These are phyloP conservation scores for Aspergillus heteromorphus DNA, from an alignment of 495 filamentous ascomycete genomes.

Conservation along the genomic window DNA sequence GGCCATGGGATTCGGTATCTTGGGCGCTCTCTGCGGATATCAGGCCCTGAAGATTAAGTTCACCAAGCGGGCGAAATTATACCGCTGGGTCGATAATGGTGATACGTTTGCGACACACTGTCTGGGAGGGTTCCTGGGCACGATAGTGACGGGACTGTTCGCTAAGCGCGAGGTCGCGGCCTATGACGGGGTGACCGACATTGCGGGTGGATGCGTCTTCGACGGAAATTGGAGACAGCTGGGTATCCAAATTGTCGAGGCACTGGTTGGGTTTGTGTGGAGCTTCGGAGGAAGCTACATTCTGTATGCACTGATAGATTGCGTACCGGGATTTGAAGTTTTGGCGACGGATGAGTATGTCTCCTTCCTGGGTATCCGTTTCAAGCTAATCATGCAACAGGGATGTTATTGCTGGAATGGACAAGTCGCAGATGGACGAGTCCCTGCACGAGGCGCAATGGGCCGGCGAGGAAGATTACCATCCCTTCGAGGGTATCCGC, in stretches of 20 bases:
- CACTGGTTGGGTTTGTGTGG: constrained; percentile 35
- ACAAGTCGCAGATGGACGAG: constrained; percentile 45
- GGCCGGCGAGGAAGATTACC: constrained; percentile 39
- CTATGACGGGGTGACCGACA: constrained; percentile 35
- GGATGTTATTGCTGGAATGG: constrained; percentile 41
- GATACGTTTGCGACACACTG: constrained; percentile 45
- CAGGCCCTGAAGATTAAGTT: constrained; percentile 46
- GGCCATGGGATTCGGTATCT: constrained; percentile 40
- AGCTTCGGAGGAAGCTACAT: constrained; percentile 27
- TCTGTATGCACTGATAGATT: constrained; percentile 26
- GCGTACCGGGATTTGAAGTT: constrained; percentile 30
- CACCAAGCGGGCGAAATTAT: constrained; percentile 29
- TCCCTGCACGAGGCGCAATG: constrained; percentile 35
- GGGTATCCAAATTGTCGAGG: constrained; percentile 45
- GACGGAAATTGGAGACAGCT: constrained; percentile 51
- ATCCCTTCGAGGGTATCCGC: constrained; percentile 27
- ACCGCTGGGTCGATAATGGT: constrained; percentile 41
- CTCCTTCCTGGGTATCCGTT: neutral
- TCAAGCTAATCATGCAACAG: constrained; percentile 15
- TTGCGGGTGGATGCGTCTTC: constrained; percentile 35
- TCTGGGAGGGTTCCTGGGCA: constrained; percentile 36
- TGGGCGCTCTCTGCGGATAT: constrained; percentile 36
- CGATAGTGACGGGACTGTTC: constrained; percentile 33
- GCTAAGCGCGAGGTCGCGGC: constrained; percentile 35
- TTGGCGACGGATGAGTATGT: constrained; percentile 28